Evolutionary conservation across 2,329 filamentous ascomycete species (phyloP).

Genomic region (Diaporthe sp.): DNA sequence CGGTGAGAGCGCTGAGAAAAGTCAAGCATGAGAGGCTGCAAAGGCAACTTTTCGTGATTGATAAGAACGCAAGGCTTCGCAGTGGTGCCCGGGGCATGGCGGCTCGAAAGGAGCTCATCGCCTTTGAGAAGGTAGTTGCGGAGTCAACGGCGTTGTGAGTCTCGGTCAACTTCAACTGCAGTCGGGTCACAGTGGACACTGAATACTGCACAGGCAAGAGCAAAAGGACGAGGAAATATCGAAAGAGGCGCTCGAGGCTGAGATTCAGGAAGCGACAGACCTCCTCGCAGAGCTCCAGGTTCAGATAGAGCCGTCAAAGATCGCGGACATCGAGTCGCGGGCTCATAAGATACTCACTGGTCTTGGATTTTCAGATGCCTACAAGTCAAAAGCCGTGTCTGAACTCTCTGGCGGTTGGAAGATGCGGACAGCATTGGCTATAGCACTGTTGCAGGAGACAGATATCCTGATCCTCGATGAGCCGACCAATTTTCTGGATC

Average conservation of each 20-base stretch:
- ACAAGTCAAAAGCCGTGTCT: slow-evolving; percentile 68
- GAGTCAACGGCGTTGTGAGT: slow-evolving; percentile 64
- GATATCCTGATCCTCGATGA: slow-evolving; percentile 88
- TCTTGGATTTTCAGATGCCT: slow-evolving; percentile 75
- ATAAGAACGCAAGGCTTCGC: slow-evolving; percentile 78
- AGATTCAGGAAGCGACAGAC: slow-evolving; percentile 76
- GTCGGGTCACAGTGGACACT: background rate
- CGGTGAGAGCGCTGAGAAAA: slow-evolving; percentile 69
- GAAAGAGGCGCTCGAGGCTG: slow-evolving; percentile 65
- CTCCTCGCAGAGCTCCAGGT: slow-evolving; percentile 76
- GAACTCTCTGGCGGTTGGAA: slow-evolving; percentile 82
- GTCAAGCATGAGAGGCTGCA: slow-evolving; percentile 72
- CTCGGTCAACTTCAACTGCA: background rate
- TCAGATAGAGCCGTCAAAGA: slow-evolving; percentile 72
- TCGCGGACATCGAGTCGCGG: slow-evolving; percentile 72
- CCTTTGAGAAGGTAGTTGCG: slow-evolving; percentile 74
- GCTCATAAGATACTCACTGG: slow-evolving; percentile 75
- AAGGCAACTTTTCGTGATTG: slow-evolving; percentile 72
- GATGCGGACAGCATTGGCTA: slow-evolving; percentile 75
- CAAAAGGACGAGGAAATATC: slow-evolving; percentile 68
- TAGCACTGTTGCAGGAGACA: slow-evolving; percentile 75
- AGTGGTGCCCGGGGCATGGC: slow-evolving; percentile 81
- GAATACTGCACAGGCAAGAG: slow-evolving; percentile 49
- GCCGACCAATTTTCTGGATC: slow-evolving; percentile 87
- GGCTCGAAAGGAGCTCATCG: slow-evolving; percentile 79